Evolutionary conservation across 257 asterid genomes (phyloP).

Genomic region (Solanum verrucosum): DNA sequence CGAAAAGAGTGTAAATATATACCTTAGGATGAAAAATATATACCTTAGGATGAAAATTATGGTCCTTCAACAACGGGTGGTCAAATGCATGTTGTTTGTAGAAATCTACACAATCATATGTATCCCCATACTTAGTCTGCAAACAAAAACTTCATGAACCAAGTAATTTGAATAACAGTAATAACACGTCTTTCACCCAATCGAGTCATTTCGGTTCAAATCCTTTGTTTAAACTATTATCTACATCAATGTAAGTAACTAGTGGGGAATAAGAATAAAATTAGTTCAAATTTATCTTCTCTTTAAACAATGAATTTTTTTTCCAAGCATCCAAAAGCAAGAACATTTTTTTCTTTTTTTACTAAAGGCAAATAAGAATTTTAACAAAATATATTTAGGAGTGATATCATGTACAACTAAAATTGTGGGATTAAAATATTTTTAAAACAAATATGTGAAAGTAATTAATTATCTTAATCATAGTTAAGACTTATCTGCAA

Average conservation of each 20-base stretch:
- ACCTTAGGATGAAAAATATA: background rate
- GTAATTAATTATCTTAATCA: background rate
- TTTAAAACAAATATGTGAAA: too few relatives aligned
- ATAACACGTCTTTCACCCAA: background rate
- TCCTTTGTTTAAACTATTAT: background rate
- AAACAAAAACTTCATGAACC: background rate
- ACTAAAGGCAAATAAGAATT: background rate
- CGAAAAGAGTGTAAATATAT: background rate
- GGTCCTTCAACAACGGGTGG: background rate
- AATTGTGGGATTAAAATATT: background rate
- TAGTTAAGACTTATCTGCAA: too few relatives aligned
- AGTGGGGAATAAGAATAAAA: background rate
- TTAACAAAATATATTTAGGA: too few relatives aligned
- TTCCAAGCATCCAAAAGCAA: too few relatives aligned
- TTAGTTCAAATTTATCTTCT: background rate
- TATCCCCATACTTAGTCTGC: background rate
- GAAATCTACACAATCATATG: background rate
- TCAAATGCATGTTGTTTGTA: background rate
- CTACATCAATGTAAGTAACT: background rate
- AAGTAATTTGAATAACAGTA: background rate
- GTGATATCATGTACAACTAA: background rate
- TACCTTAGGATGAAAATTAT: background rate
- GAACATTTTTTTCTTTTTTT: too few relatives aligned
- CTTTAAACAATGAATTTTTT: background rate
- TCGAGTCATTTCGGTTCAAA: background rate